phyloP scores from a whole-genome alignment of 2,329 filamentous ascomycete genomes.

The Colletotrichum cordylinicola region DNA sequence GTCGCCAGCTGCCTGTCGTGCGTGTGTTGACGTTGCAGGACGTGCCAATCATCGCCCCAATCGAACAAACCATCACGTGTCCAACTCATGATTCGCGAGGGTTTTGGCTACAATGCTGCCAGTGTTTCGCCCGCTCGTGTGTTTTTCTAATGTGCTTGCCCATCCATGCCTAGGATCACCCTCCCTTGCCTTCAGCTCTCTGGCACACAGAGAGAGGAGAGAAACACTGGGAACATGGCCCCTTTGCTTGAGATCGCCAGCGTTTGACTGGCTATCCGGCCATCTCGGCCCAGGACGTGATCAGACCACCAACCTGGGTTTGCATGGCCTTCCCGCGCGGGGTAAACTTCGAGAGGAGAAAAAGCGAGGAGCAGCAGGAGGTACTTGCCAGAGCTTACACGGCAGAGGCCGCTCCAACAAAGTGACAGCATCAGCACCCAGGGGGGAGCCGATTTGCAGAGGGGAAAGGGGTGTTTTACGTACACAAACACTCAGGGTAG shows the following conservation, averaged over 20 bases:
- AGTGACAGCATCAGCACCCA: neutral
- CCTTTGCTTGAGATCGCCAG: slow-evolving; percentile 8
- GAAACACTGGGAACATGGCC: neutral
- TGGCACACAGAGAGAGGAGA: neutral
- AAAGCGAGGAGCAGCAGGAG: neutral
- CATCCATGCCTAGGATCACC: neutral
- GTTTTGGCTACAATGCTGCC: neutral
- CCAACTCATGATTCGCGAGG: slow-evolving; percentile 11
- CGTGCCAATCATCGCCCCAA: neutral
- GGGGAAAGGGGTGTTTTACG: neutral
- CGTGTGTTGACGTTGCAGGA: neutral
- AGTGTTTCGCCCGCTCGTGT: neutral
- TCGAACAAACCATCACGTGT: neutral
- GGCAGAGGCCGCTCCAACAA: neutral
- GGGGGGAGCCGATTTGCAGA: neutral
- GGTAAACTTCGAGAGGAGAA: neutral
- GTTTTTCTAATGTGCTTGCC: neutral
- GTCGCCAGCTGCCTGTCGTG: neutral
- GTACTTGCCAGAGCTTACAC: neutral
- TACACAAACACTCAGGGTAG: neutral
- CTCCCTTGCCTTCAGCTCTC: neutral
- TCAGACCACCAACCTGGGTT: slow-evolving; percentile 11
- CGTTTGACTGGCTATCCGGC: slow-evolving; percentile 8
- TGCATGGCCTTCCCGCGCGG: neutral
- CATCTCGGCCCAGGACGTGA: neutral